phyloP scores from a whole-genome alignment of 176 grass and related monocot species.

The Musa itinerans region DNA sequence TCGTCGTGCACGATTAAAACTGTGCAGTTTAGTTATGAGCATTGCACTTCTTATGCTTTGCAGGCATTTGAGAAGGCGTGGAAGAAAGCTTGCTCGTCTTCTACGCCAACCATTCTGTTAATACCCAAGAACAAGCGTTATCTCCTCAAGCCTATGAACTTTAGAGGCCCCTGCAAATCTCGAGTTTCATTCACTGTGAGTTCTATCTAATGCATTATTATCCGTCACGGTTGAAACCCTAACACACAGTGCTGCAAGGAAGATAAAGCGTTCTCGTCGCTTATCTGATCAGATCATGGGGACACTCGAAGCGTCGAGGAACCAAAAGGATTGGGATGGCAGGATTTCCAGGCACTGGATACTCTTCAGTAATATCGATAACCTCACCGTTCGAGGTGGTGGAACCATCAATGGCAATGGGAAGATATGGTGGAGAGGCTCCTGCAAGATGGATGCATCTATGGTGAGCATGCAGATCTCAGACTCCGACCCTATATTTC shows the following conservation, averaged over 20 bases:
- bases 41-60: too few species aligned
- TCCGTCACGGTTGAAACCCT: not conserved
- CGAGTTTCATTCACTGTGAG: constrained; percentile 32
- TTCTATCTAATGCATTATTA: not conserved
- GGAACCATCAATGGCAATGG: constrained; percentile 68
- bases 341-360: constrained; percentile 42
- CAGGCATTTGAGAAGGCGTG: constrained; percentile 48
- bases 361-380: constrained; percentile 19
- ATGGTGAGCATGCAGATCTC: constrained; percentile 24
- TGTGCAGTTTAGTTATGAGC: too few species aligned
- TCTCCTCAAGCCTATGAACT: constrained; percentile 36
- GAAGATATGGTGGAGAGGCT: constrained; percentile 57
- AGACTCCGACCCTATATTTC: not conserved
- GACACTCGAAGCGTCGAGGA: constrained; percentile 39
- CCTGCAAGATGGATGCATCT: constrained; percentile 57
- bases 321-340: constrained; percentile 30
- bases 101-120: constrained; percentile 31
- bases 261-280: too few species aligned
- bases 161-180: constrained; percentile 61
- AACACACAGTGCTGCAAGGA: too few species aligned
- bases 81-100: constrained; percentile 46
- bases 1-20: too few species aligned
- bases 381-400: constrained; percentile 43
- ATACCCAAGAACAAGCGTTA: constrained; percentile 42
- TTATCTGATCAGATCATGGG: constrained; percentile 31